Evolutionary conservation across 2,329 filamentous ascomycete genomes (phyloP), one percentile per base, ranked within the genome.

Genomic region (Trichophyton schoenleinii): DNA sequence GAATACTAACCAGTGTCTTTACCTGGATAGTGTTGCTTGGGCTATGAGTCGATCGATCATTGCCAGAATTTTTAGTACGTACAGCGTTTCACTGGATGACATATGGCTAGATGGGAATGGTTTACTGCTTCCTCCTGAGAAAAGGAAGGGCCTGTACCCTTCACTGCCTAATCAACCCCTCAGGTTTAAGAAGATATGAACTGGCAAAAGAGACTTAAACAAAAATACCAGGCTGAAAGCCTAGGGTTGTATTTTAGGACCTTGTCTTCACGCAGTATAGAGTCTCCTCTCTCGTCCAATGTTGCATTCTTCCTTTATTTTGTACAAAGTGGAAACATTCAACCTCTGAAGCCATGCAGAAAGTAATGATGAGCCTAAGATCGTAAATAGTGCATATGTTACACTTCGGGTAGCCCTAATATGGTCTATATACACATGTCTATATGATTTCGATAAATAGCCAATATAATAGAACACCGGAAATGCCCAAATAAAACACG

Each of bases 31-130:
- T 55, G 38, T 65, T 41, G 65, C 63, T 25, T 65, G 63, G 65
- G 63, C 65, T 15, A 58, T 63, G 36, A 63, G 61, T 6, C 63
- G 65, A 7, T 52, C 61, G 6, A 41, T 64, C 6, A 61, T 59
- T 3, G 65, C 63, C 8, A 64, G 62, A 44, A 58, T 66, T 15
- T 66, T 63, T 38, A 63, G 55, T 20, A 63, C 61, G 52, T 65
- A 63, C 36, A 58, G 63, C 25, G 65, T 63, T 0, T 41, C 42
- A 11, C 42, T 66, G 20, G 64, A 61, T 36, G 60, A 20, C 57
- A 11, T 49, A 22, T 59, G 58, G 58, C n/a, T 59, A 20, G 42
- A 59, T 20, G 28, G 22, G n/a, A 38, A 59, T n/a, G 62, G 42
- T 22, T 18, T 2, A n/a, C 22, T 63, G 34, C 41, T 64, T 8